Evolutionary conservation across 2,329 filamentous ascomycete species (phyloP).

Genomic region (Fusarium dimerum): DNA sequence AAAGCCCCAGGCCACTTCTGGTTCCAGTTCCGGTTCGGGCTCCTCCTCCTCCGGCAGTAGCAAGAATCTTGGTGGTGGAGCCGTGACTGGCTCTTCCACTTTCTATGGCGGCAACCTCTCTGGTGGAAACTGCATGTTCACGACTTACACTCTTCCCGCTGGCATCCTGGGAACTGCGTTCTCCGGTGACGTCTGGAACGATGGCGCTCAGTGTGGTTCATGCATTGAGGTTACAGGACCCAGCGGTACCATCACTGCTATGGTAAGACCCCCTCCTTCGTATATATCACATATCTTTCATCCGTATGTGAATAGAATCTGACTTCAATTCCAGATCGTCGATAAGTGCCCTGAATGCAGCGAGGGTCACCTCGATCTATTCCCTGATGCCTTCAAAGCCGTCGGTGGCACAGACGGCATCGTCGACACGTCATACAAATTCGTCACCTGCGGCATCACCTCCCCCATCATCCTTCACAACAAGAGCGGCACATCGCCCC

Average conservation of each 20-base stretch:
- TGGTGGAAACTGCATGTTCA: constrained; percentile 65
- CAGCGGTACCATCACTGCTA: constrained; percentile 59
- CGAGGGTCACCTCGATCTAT: constrained; percentile 45
- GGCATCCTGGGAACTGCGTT: constrained; percentile 63
- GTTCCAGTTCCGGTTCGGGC: constrained; percentile 1
- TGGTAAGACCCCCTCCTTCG: constrained; percentile 46
- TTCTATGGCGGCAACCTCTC: constrained; percentile 57
- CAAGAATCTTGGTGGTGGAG: constrained; percentile 6
- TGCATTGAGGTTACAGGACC: constrained; percentile 62
- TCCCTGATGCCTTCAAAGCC: constrained; percentile 42
- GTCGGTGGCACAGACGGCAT: constrained; percentile 39
- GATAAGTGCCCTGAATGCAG: constrained; percentile 47
- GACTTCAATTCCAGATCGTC: constrained; percentile 37
- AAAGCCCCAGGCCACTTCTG: constrained; percentile 1
- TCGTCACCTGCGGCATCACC: constrained; percentile 44
- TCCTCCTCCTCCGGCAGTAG: constrained; percentile 1
- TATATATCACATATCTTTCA: not conserved
- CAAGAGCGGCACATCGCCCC: constrained; percentile 45
- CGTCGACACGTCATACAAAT: constrained; percentile 38
- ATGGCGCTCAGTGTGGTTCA: constrained; percentile 57
- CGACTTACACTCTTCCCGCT: constrained; percentile 61
- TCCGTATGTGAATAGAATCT: not conserved
- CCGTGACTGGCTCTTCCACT: constrained; percentile 36
- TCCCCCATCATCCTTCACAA: constrained; percentile 44
- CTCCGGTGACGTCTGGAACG: constrained; percentile 58